Evolutionary conservation across 2,329 filamentous ascomycete genomes (phyloP).

Genomic region (Proliferodiscus dingleyae): DNA sequence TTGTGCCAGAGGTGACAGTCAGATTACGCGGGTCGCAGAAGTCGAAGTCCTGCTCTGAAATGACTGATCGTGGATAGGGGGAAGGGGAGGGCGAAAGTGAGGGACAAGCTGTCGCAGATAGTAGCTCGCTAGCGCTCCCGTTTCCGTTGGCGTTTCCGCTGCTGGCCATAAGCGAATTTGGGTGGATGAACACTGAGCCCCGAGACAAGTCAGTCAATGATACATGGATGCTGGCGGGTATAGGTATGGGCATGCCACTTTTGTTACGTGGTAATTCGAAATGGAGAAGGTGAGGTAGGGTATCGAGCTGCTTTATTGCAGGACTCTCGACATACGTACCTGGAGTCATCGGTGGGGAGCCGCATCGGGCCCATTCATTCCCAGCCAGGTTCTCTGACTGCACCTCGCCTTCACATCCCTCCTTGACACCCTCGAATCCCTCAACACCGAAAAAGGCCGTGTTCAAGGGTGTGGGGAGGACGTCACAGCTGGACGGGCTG

Average conservation of each 20-base stretch:
- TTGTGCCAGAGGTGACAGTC: constrained; percentile 56
- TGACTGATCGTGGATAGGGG: constrained; percentile 65
- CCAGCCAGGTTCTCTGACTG: constrained; percentile 67
- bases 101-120: constrained; percentile 70
- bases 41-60: constrained; percentile 66
- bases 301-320: no score
- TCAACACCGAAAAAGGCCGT: constrained; percentile 71
- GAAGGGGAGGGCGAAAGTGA: constrained; percentile 85
- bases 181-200: constrained; percentile 58
- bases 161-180: constrained; percentile 59
- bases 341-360: constrained; percentile 85
- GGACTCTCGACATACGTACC: constrained; percentile 53
- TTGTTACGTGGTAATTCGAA: no score
- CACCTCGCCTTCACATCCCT: constrained; percentile 65
- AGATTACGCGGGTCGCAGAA: constrained; percentile 91
- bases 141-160: constrained; percentile 45
- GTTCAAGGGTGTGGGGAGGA: constrained; percentile 78
- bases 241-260: background rate
- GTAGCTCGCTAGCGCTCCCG: constrained; percentile 58
- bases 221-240: constrained; percentile 1
- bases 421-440: constrained; percentile 62
- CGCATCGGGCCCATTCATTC: constrained; percentile 70
- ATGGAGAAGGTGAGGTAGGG: no score
- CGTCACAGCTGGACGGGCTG: constrained; percentile 75
- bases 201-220: constrained; percentile 12